Conservation (phyloP, 495 filamentous ascomycete genomes). For the Aspergillus funiculosus region DNA sequence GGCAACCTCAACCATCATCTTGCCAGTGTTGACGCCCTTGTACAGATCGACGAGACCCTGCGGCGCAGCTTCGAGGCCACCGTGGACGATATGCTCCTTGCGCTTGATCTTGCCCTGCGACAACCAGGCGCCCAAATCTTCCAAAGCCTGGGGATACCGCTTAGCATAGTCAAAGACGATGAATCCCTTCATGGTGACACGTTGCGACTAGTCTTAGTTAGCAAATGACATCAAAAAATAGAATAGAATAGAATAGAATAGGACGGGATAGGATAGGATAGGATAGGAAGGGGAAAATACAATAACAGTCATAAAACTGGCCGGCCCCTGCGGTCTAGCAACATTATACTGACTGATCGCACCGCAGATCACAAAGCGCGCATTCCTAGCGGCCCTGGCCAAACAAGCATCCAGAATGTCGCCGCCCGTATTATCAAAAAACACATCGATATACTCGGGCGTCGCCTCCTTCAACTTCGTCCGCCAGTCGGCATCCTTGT, state of each 20-base stretch:
- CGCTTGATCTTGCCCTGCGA: conserved; percentile 50
- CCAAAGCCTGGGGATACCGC: conserved; percentile 39
- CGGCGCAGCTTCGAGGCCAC: conserved; percentile 46
- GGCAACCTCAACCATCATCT: conserved; percentile 46
- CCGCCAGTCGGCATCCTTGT: conserved; percentile 50
- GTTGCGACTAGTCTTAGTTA: conserved; percentile 37
- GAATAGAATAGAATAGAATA: no score
- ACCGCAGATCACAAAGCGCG: conserved; percentile 50
- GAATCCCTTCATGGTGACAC: conserved; percentile 51
- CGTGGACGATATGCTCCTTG: conserved; percentile 50
- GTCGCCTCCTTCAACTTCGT: conserved; percentile 43
- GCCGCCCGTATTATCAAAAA: conserved; percentile 53
- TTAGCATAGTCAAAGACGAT: conserved; percentile 50
- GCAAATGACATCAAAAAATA: conserved; percentile 4
- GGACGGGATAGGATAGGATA: no score
- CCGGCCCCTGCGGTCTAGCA: conserved; percentile 39
- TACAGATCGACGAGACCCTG: conserved; percentile 47
- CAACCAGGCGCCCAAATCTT: conserved; percentile 46
- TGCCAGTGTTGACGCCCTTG: conserved; percentile 47
- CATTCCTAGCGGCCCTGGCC: conserved; percentile 38
- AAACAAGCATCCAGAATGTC: conserved; percentile 52
- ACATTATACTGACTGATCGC: conserved; percentile 51
- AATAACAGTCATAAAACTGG: conserved; percentile 47
- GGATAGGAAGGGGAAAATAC: conserved; percentile 26
- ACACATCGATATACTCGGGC: conserved; percentile 51